Base-by-base conservation (phyloP, 2,329 filamentous ascomycete species). In the Beauveria medogensis region DNA sequence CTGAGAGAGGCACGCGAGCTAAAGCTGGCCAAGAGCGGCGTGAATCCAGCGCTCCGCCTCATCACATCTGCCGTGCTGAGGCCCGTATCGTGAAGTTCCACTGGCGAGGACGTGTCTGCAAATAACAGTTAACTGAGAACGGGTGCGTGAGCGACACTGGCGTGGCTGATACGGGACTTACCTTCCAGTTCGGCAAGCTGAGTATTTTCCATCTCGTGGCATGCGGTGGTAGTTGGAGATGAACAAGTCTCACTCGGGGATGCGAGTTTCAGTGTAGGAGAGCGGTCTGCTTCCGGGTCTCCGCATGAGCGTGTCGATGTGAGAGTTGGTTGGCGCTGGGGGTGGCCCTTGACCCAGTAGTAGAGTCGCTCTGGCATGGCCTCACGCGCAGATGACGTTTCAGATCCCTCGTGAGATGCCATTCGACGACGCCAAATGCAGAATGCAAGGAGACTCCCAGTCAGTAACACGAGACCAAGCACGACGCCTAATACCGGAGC, bases 401-500 rank as follows among this genome's bases (percentile, higher is more conserved):
- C 44, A 3, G 44, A 22, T 8, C 61, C 18, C 8, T 2, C 14
- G 16, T 34, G 26, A 12, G 30, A 14, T 4, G 40, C 53, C 7
- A 16, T 8, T 1, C 55, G 48, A 8, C 79, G 78, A 8, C 81
- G 77, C 71, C 79, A 83, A 22, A 87, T 73, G 22, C 84, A 73
- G 47, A 82, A 74, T 6, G 75, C 73, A 16, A 86, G 75, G 26
- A 80, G 72, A 5, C 81, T 63, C 20, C 78, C 77, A 1, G 80
- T 81, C 46, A 87, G 55, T 54, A 84, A 72, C 50, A 86, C 78
- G 46, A 88, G 65, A 3, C 83, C 84, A 2, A 86, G 75, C 5
- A 87, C 78, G 4, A 86, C 83, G 18, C 84, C 84, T 0, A 88
- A 72, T 2, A 89, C 81, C 0, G 86, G 84, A 0, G 79, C 80